Evolutionary conservation across 768 basidiomycete species (phyloP).

Genomic region (Leccinum subgranulosum): DNA sequence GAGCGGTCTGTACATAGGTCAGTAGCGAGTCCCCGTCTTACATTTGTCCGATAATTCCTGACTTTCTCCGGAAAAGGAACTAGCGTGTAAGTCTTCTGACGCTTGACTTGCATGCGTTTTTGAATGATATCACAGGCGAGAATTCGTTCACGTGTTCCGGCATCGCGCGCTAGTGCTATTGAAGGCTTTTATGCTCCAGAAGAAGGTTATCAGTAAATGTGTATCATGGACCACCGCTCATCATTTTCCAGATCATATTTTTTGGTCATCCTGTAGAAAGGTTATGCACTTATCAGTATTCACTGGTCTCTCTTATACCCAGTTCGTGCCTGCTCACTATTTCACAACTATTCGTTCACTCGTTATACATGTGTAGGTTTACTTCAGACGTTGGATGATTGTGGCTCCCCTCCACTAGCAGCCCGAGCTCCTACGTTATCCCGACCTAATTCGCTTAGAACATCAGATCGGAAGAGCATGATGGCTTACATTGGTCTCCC

Average conservation of each 20-base stretch:
- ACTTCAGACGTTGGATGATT: slow-evolving; percentile 86
- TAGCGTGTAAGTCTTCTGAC: slow-evolving; percentile 49
- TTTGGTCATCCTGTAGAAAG: slow-evolving; percentile 95
- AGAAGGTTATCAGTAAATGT: slow-evolving; percentile 53
- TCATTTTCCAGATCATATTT: slow-evolving; percentile 76
- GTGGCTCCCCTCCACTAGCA: slow-evolving; percentile 80
- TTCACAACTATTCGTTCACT: slow-evolving; percentile 1
- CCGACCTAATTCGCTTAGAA: slow-evolving; percentile 75
- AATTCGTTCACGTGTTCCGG: slow-evolving; percentile 90
- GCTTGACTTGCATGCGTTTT: neutral
- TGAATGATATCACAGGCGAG: slow-evolving; percentile 52
- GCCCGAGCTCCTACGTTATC: slow-evolving; percentile 57
- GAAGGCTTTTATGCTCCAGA: slow-evolving; percentile 92
- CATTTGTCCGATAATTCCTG: slow-evolving; percentile 3
- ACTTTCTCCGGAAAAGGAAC: slow-evolving; percentile 49
- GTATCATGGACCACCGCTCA: slow-evolving; percentile 9
- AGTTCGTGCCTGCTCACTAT: slow-evolving; percentile 40
- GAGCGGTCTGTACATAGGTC: slow-evolving; percentile 93
- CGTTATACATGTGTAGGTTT: slow-evolving; percentile 49
- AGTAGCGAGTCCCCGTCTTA: slow-evolving; percentile 18
- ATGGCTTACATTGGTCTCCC: slow-evolving; percentile 92
- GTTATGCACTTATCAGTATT: slow-evolving; percentile 96
- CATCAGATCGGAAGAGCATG: slow-evolving; percentile 89
- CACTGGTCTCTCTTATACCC: slow-evolving; percentile 89
- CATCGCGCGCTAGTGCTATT: slow-evolving; percentile 91